Base-by-base conservation (phyloP, 805 yeast genomes). In the Ogataea trehaloabstinens region DNA sequence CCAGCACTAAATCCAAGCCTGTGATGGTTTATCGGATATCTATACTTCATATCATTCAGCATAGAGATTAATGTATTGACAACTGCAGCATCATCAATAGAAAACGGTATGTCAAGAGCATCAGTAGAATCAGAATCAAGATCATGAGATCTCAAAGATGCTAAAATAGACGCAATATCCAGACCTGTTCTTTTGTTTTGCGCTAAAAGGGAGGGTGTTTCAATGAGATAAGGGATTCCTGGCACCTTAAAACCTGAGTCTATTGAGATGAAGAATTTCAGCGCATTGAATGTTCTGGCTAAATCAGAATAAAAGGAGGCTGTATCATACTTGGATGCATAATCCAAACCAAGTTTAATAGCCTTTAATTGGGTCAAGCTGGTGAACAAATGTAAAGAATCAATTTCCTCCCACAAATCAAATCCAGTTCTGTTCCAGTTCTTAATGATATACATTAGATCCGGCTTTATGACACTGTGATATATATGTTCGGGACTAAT, bases 361-460 rank as follows among this genome's bases (percentile, higher is more conserved):
- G 95, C 85, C 44, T 80, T 75, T 44, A 85, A 67, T 60, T 89
- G 96, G 4, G 81, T 77, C 51, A 85, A 60, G 11, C 83, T 67
- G 1, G 95, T 90, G 62, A 87, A 91, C 45, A 88, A 80, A 60
- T 90, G 97, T 35, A 67, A 53, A 0, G 90, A 78, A 42, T 78
- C 57, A 35, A 85, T 68, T 61, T 90, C 98, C 64, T 90, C 98
- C 98, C 98, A 90, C 29, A 90, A 67, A 63, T 90, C 97, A 64
- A 85, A 91, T n/a, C 87, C 82, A 4, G 63, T 60, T 8, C 62
- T 56, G 10, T 63, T 52, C 96, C 96, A 91, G 51, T 74, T 70
- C 4, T 61, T 53, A 13, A 73, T 46, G 17, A 85, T 71, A 51
- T 80, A 91, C 35, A 70, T 64, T 52, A 90, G 72, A 63, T 90